Base-by-base conservation (phyloP, 2,329 filamentous ascomycete species). In the Hymenoscyphus fructigenus region DNA sequence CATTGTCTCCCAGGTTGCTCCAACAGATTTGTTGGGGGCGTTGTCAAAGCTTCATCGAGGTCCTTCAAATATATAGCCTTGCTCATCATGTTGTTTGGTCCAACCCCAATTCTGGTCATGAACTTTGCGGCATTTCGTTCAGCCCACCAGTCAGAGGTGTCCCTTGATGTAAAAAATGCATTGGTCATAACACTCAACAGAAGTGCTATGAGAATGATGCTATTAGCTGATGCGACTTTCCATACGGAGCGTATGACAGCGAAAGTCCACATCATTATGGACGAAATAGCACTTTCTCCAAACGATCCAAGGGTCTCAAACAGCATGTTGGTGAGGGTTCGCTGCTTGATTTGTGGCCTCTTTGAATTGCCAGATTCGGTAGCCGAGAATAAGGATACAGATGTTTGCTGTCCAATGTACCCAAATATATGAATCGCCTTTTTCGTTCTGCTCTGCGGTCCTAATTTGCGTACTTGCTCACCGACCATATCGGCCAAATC, bases 61-160 rank as follows among this genome's bases (percentile, higher is more conserved):
- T 98, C 94, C 60, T 83, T 83, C 63, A 97, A 79, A 75, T 95
- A 97, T 29, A 99, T 87, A 9, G 91, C 88, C 76, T 90, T 92
- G 78, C 90, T 91, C 91, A 97, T 94, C 67, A 90, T 85, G 23
- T 84, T 78, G 70, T 96, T 90, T 7, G 93, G 92, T 2, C 85
- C 84, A 7, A 98, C 88, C 10, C 94, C 94, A 15, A 98, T 79
- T 14, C 88, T 84, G 38, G 82, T 81, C 92, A 99, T 95, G 76
- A 94, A 97, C 50, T 83, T 88, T 17, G 84, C 85, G 1, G 93
- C 92, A 66, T 86, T 89, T 64, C 92, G 86, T 78, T 98, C 94
- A 57, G 86, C 84, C 90, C 91, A 97, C 93, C 93, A 98, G 1
- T 85, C 82, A 71, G 88, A 87, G 6, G 86, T 85, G 74, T 92